A percentile compares a stretch with the other conserved stretches of the same genome.
Evolutionary conservation across 2,329 filamentous ascomycete species (phyloP).

Genomic region (Paraphoma sp.): DNA sequence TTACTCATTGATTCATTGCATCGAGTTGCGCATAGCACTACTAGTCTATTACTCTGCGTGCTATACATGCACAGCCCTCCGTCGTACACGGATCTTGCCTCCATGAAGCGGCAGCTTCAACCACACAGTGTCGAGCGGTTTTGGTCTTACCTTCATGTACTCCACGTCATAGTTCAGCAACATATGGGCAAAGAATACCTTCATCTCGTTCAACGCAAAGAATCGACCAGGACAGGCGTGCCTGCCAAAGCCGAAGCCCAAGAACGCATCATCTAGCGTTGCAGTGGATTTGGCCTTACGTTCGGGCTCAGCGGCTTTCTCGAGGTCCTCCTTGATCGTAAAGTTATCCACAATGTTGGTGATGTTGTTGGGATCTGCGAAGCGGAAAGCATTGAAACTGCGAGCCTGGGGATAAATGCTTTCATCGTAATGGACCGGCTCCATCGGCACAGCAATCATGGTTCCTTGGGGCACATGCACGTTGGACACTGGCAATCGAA

Average conservation of each 20-base stretch:
- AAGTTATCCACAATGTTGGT: conserved; percentile 19
- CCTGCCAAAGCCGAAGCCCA: conserved; percentile 22
- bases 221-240: conserved; percentile 21
- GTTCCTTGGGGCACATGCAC: conserved; percentile 15
- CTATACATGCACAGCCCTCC: background rate
- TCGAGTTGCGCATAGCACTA: background rate
- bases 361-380: conserved; percentile 13
- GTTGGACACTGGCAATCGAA: conserved; percentile 4
- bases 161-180: conserved; percentile 21
- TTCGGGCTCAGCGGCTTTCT: conserved; percentile 2
- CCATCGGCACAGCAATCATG: conserved; percentile 19
- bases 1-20: conserved; percentile 9
- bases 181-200: conserved; percentile 23
- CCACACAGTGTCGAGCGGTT: conserved; percentile 19
- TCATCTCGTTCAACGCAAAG: conserved; percentile 25
- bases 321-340: conserved; percentile 15
- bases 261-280: conserved; percentile 21
- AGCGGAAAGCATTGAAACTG: conserved; percentile 22
- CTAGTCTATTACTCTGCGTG: background rate
- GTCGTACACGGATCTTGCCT: conserved; percentile 6
- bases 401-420: conserved; percentile 18
- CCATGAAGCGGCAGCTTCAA: conserved; percentile 9
- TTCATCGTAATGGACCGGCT: conserved; percentile 18
- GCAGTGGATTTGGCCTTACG: conserved; percentile 20
- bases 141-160: conserved; percentile 14